Evolutionary conservation across 2,329 filamentous ascomycete genomes (phyloP), one percentile per base, ranked within the genome.

Genomic region (Pezicula radicicola): DNA sequence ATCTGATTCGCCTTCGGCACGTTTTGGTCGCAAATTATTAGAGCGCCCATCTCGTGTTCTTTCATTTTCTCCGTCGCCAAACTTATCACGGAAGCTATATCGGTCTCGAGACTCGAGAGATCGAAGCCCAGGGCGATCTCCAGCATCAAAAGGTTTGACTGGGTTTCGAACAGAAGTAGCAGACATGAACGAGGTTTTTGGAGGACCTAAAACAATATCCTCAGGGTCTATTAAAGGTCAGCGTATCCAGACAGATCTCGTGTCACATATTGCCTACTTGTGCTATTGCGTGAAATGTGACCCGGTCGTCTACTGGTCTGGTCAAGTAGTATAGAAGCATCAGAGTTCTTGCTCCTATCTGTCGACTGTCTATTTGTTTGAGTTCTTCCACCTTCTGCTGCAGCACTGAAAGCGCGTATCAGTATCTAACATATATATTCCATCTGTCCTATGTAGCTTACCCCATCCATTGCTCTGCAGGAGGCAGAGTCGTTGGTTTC

Each of bases 391-490:
- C 58, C 21, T 45, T 68, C 66, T 57, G 59, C 48, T 27, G 60
- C 54, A 55, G 59, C 51, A 54, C 64, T 67, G 41, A 21, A 46
- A 52, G 19, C 30, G 9, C 30, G 37, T 57, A 60, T 66, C 48
- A 66, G 55, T 46, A 52, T 43, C 19, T 33, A 19, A n/a, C 44
- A 37, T 53, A 10, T 16, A 27, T 21, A 37, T 18, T 16, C 16
- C 33, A 33, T 35, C 37, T 45, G 25, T 25, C 25, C 43, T n/a
- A 25, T 33, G 33, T 44, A 21, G 37, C 64, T 57, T 77, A 96
- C 88, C 93, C 91, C 91, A 97, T 96, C 92, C 92, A 97, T 76
- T 96, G 90, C 74, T 96, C 91, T 57, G 87, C 81, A 25, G 91
- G 88, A 59, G 91, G 92, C 43, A 97, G 79, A 58, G 79, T 81